A percentile compares a stretch with the other conserved stretches of the same genome.
Conservation (phyloP, 352 stramenopile species). For the Globisporangium viniferum region DNA sequence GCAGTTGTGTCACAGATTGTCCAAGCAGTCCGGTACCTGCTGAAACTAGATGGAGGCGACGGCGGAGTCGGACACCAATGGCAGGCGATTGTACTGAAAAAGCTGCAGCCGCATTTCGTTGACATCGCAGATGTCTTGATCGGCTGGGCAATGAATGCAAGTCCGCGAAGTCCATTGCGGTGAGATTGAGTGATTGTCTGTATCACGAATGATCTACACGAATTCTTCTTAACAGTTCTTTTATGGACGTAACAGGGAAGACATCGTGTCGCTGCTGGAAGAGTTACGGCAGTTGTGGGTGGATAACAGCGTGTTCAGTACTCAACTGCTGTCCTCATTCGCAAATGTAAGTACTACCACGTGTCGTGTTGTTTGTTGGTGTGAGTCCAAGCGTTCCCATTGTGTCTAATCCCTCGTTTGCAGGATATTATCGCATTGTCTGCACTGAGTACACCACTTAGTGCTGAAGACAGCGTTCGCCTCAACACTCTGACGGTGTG, state of each 20-base stretch:
- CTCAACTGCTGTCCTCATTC: slow-evolving; percentile 62
- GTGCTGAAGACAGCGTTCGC: slow-evolving; percentile 25
- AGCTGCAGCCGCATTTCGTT: slow-evolving; percentile 66
- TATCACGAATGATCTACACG: not conserved
- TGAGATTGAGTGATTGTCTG: slow-evolving; percentile 16
- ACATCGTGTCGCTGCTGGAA: slow-evolving; percentile 47
- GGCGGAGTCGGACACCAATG: slow-evolving; percentile 18
- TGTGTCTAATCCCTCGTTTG: not conserved
- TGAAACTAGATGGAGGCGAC: slow-evolving; percentile 20
- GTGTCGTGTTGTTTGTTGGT: not conserved
- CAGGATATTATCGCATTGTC: slow-evolving; percentile 53
- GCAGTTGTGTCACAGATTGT: slow-evolving; percentile 41
- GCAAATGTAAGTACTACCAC: slow-evolving; percentile 30
- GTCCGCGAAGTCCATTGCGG: slow-evolving; percentile 31
- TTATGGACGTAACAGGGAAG: slow-evolving; percentile 26
- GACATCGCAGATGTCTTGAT: slow-evolving; percentile 68
- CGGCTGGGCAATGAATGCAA: slow-evolving; percentile 59
- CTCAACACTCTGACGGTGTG: slow-evolving; percentile 42
- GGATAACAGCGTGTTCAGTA: slow-evolving; percentile 70
- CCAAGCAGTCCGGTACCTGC: slow-evolving; percentile 24
- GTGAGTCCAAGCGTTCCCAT: slow-evolving; percentile 2
- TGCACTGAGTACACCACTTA: slow-evolving; percentile 21
- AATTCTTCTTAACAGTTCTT: not conserved
- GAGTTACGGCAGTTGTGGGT: slow-evolving; percentile 50
- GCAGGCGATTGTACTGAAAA: slow-evolving; percentile 30